These are phyloP conservation scores for Podospora anserina DNA, from an alignment of 495 filamentous ascomycete species.

Conservation along the genomic window DNA sequence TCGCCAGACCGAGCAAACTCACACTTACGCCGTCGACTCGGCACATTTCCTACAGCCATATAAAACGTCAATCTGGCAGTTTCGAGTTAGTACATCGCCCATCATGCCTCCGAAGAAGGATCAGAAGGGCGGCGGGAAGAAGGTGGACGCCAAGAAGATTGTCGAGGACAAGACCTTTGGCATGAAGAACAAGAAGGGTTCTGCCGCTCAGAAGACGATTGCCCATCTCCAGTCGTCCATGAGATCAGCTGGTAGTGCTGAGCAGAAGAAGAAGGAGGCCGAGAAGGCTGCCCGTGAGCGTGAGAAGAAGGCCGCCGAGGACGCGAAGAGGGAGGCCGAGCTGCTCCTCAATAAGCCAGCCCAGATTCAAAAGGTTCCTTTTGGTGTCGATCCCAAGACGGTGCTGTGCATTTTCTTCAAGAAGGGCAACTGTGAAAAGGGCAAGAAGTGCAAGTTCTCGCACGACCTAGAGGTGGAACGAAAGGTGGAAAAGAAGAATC, in stretches of 20 bases:
- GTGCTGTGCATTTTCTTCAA: conserved; percentile 96
- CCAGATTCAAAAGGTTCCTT: conserved; percentile 92
- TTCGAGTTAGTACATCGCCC: conserved; percentile 22
- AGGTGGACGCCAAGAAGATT: conserved; percentile 56
- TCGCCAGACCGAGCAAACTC: background rate
- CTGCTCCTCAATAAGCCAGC: conserved; percentile 90
- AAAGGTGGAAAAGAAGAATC: conserved; percentile 84
- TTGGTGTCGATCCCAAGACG: conserved; percentile 97
- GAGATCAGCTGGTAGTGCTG: conserved; percentile 66
- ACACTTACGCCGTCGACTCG: background rate
- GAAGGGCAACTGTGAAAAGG: conserved; percentile 96
- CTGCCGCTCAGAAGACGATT: conserved; percentile 82
- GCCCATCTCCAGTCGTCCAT: conserved; percentile 71
- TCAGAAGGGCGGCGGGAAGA: conserved; percentile 52
- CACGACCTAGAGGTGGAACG: conserved; percentile 88
- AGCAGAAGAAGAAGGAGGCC: conserved; percentile 84
- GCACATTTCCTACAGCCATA: background rate
- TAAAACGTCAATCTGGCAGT: background rate
- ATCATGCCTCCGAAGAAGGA: conserved; percentile 92
- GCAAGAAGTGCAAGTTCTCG: conserved; percentile 94
- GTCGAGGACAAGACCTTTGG: conserved; percentile 98
- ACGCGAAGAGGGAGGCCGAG: conserved; percentile 71
- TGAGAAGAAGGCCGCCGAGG: conserved; percentile 79
- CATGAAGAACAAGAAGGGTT: conserved; percentile 99
- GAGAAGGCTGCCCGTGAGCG: conserved; percentile 80